A percentile compares a stretch with the other conserved stretches of the same genome.
These are phyloP conservation scores for Eucalyptus lansdowneana DNA, from an alignment of 345 rosid genomes.

Conservation along the genomic window DNA sequence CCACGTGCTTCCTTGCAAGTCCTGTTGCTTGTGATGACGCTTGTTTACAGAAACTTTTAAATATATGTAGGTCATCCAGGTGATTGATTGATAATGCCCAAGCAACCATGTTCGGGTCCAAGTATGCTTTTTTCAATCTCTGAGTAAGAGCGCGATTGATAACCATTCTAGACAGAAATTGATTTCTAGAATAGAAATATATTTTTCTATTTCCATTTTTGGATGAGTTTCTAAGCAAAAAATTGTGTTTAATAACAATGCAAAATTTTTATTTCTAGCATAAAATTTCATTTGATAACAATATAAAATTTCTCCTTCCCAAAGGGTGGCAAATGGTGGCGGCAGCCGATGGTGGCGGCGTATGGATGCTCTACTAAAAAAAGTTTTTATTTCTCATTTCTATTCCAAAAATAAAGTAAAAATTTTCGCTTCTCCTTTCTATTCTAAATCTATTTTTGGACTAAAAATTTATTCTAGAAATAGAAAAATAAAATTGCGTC, in stretches of 20 bases:
- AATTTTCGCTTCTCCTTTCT: accelerated
- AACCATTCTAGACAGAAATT: no score
- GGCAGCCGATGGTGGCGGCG: accelerated
- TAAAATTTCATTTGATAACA: no score
- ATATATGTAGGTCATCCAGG: not conserved
- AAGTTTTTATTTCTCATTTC: no score
- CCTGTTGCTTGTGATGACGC: not conserved
- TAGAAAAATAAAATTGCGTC: no score
- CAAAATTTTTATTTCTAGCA: no score
- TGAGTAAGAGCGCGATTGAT: accelerated
- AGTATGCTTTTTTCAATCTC: not conserved
- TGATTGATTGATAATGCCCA: not conserved
- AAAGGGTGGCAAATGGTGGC: accelerated
- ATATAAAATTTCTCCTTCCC: no score
- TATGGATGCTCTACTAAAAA: accelerated
- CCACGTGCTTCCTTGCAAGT: not conserved
- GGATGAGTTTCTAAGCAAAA: no score
- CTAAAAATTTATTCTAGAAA: no score
- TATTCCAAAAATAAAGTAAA: no score
- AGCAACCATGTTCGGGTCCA: not conserved
- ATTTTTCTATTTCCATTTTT: no score
- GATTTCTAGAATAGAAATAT: accelerated
- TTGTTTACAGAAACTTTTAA: not conserved
- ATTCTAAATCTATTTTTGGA: no score
- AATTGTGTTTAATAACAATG: no score